Conservation (phyloP, 352 stramenopile genomes). For the Globisporangium splendens region DNA sequence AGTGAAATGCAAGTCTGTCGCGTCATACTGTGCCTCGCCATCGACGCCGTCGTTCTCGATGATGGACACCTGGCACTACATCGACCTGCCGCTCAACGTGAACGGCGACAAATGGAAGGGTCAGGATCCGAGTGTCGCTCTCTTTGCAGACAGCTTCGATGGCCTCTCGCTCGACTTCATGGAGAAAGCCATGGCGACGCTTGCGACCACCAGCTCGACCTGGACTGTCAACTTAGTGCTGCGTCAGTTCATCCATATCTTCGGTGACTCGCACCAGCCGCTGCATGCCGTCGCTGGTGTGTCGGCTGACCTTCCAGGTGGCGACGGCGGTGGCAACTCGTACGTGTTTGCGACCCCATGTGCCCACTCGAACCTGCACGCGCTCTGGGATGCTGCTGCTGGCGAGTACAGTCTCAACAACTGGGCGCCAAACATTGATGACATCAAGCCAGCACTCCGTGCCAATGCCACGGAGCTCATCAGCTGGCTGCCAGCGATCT, state of each 20-base stretch:
- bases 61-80: conserved; percentile 70
- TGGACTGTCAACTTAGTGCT: conserved; percentile 60
- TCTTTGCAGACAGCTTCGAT: conserved; percentile 54
- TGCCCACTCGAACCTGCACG: conserved; percentile 57
- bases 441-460: conserved; percentile 10
- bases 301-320: conserved; percentile 37
- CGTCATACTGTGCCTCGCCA: conserved; percentile 31
- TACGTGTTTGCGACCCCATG: conserved; percentile 51
- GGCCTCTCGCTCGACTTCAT: conserved; percentile 43
- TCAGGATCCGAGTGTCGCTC: conserved; percentile 31
- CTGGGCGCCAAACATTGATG: conserved; percentile 32
- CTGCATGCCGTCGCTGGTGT: conserved; percentile 51
- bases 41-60: conserved; percentile 36
- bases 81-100: conserved; percentile 56
- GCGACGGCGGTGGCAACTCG: conserved; percentile 56
- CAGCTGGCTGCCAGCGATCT: conserved; percentile 22
- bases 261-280: conserved; percentile 60
- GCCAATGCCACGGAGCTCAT: conserved; percentile 49
- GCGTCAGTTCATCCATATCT: conserved; percentile 71
- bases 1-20: conserved; percentile 45
- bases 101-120: conserved; percentile 39
- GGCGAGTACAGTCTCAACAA: conserved; percentile 51
- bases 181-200: conserved; percentile 39
- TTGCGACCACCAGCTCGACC: conserved; percentile 57
- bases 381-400: conserved; percentile 55